Conservation (phyloP, 495 filamentous ascomycete genomes). For the Trichoderma gamsii region DNA sequence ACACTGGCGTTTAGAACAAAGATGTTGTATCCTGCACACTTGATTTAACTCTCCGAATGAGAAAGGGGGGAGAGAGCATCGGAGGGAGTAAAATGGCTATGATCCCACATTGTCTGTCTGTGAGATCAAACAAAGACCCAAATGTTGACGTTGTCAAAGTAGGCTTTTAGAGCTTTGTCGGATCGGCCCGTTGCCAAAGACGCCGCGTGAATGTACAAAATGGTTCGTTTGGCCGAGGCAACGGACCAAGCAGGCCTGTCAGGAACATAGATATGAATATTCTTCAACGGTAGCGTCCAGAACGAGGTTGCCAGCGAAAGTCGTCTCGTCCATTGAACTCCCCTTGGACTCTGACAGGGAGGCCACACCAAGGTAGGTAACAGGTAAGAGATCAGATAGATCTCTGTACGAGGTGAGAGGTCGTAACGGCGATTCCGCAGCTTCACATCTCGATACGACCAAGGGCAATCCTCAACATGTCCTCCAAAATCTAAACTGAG, state of each 20-base stretch:
- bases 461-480: background rate
- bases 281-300: background rate
- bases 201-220: background rate
- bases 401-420: conserved; percentile 10
- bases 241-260: background rate
- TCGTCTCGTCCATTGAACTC: too few relatives aligned
- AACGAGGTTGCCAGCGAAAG: background rate
- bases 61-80: background rate
- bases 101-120: background rate
- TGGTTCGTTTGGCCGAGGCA: background rate
- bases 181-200: conserved; percentile 2
- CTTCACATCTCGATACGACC: background rate
- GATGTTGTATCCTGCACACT: background rate
- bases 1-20: background rate
- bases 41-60: background rate
- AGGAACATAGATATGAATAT: background rate
- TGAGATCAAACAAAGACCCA: background rate
- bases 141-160: background rate
- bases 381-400: background rate
- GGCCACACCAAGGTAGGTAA: background rate
- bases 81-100: background rate
- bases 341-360: background rate
- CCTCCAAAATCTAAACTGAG: background rate
- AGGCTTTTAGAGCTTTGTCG: background rate
- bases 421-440: conserved; percentile 2